Evolutionary conservation across 2,329 filamentous ascomycete genomes (phyloP).

Genomic region (Cladobotryum protrusum): DNA sequence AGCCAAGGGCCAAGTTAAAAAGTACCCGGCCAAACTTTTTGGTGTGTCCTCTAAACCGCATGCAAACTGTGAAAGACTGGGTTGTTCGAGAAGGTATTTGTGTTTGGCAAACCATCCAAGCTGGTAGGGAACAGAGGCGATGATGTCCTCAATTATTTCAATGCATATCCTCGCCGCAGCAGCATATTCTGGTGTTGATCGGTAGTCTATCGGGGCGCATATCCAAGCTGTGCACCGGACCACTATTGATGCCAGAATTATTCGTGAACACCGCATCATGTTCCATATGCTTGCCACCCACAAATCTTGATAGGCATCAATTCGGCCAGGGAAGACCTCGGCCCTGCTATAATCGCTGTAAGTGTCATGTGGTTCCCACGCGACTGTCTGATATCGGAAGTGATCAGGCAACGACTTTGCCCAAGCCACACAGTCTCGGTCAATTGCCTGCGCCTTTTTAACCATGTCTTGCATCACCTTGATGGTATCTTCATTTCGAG

Average conservation of each 20-base stretch:
- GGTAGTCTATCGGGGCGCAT: conserved; percentile 54
- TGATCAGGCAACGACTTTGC: conserved; percentile 41
- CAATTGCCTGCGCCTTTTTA: conserved; percentile 44
- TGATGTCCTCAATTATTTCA: conserved; percentile 51
- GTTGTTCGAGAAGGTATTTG: conserved; percentile 33
- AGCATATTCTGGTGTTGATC: conserved; percentile 57
- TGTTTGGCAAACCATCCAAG: conserved; percentile 51
- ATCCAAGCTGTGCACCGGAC: conserved; percentile 57
- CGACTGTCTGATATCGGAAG: conserved; percentile 47
- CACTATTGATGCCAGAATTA: conserved; percentile 49
- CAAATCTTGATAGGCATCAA: conserved; percentile 54
- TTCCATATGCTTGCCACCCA: conserved; percentile 56
- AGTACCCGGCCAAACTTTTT: conserved; percentile 53
- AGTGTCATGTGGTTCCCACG: conserved; percentile 50
- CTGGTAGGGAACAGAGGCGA: conserved; percentile 56
- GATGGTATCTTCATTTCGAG: conserved; percentile 43
- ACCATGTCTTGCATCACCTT: conserved; percentile 47
- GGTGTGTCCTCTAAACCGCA: conserved; percentile 44
- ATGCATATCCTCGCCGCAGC: conserved; percentile 44
- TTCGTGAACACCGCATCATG: conserved; percentile 45
- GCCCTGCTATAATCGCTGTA: conserved; percentile 46
- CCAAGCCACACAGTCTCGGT: conserved; percentile 48
- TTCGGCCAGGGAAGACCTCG: conserved; percentile 53
- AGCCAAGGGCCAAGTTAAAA: conserved; percentile 53
- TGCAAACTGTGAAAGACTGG: conserved; percentile 39